Conservation (phyloP, 768 basidiomycete genomes). For the Termitomyces sp. region DNA sequence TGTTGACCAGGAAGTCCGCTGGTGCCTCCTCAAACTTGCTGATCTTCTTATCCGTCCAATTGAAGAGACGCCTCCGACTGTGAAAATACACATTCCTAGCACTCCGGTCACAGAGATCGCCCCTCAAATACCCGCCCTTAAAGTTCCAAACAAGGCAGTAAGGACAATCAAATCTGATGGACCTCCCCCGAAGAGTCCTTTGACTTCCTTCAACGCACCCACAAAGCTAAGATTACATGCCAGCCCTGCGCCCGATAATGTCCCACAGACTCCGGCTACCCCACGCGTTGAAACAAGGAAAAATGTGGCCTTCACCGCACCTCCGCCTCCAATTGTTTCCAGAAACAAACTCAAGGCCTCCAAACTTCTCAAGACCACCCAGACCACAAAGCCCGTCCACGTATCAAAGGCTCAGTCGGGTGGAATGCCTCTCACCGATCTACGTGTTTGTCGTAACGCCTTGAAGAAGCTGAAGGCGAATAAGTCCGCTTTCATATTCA, state of each 20-base stretch:
- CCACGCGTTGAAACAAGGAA: slow-evolving; percentile 28
- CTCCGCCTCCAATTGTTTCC: slow-evolving; percentile 23
- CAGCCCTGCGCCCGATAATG: slow-evolving; percentile 23
- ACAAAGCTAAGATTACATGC: slow-evolving; percentile 55
- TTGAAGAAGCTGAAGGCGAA: slow-evolving; percentile 75
- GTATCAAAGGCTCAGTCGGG: slow-evolving; percentile 66
- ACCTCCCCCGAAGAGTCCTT: slow-evolving; percentile 33
- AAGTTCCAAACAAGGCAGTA: slow-evolving; percentile 39
- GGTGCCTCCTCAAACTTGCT: slow-evolving; percentile 87
- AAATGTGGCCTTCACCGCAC: slow-evolving; percentile 29
- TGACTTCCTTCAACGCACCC: slow-evolving; percentile 34
- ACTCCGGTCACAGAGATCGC: slow-evolving; percentile 64
- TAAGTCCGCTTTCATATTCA: slow-evolving; percentile 70
- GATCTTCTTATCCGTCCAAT: slow-evolving; percentile 81
- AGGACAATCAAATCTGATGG: slow-evolving; percentile 31
- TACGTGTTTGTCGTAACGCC: slow-evolving; percentile 68
- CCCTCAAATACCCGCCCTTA: slow-evolving; percentile 51
- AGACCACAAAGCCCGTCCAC: slow-evolving; percentile 35
- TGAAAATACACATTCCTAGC: slow-evolving; percentile 72
- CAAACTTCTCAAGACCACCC: slow-evolving; percentile 17
- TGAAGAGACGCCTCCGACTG: slow-evolving; percentile 81
- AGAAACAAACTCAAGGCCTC: slow-evolving; percentile 23
- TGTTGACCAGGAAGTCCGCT: slow-evolving; percentile 83
- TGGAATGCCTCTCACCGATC: slow-evolving; percentile 74
- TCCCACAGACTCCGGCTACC: slow-evolving; percentile 21